Evolutionary conservation across 2,329 filamentous ascomycete species (phyloP).

Genomic region (Passalora sequoiae): DNA sequence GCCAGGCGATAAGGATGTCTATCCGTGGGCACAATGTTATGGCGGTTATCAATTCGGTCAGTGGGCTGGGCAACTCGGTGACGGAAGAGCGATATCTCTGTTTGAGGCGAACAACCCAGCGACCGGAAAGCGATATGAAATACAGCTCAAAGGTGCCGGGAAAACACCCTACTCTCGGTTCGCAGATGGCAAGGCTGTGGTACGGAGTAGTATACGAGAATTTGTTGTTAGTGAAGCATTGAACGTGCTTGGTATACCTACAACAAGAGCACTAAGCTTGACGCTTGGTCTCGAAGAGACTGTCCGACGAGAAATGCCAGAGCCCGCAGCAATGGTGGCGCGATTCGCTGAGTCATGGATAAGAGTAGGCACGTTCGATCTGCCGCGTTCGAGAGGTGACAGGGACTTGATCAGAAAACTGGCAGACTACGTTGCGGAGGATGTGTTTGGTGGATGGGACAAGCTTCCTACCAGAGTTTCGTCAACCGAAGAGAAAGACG

Average conservation of each 20-base stretch:
- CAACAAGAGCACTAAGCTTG: conserved; percentile 78
- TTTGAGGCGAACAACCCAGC: conserved; percentile 79
- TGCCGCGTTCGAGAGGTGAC: conserved; percentile 78
- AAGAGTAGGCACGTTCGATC: conserved; percentile 89
- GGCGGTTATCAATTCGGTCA: conserved; percentile 68
- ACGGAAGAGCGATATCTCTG: conserved; percentile 87
- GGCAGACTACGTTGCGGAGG: conserved; percentile 77
- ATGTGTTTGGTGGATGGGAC: conserved; percentile 85
- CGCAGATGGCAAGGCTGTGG: conserved; percentile 88
- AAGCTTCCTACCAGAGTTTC: conserved; percentile 60
- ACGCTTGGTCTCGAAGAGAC: conserved; percentile 67
- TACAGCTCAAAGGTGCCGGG: conserved; percentile 92
- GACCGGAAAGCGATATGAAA: conserved; percentile 71
- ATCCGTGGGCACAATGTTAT: conserved; percentile 98
- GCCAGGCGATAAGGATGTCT: conserved; percentile 64
- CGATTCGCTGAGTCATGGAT: conserved; percentile 91
- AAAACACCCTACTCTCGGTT: conserved; percentile 93
- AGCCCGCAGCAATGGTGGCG: conserved; percentile 88
- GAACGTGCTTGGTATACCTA: conserved; percentile 77
- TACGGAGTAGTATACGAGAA: conserved; percentile 88
- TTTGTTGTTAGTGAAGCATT: conserved; percentile 88
- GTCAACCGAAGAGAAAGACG: conserved; percentile 45
- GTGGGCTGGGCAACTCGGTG: conserved; percentile 94
- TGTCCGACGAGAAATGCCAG: conserved; percentile 72
- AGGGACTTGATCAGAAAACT: conserved; percentile 66